Percentiles rank a stretch among this genome's conserved stretches.
Conservation (phyloP, 1,284 basidiomycete genomes). For the Pholiota adiposa region DNA sequence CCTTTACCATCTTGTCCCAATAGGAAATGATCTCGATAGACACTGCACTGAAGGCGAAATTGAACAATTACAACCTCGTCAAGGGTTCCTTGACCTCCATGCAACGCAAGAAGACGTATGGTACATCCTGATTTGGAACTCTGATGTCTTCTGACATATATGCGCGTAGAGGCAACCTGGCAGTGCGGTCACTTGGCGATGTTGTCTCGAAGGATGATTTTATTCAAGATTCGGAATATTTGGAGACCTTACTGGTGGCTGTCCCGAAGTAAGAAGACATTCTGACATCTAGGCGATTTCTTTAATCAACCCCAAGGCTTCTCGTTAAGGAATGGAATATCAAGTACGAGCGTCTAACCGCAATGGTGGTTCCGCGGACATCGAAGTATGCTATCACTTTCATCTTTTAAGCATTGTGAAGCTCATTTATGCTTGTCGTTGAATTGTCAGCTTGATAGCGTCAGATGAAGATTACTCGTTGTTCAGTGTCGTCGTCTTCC, state of each 20-base stretch:
- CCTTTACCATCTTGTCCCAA: constrained; percentile 15
- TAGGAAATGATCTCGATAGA: constrained; percentile 93
- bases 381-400: constrained; percentile 62
- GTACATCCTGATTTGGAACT: constrained; percentile 19
- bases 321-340: constrained; percentile 86
- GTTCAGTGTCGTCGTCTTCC: constrained; percentile 91
- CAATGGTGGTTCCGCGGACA: constrained; percentile 97
- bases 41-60: constrained; percentile 87
- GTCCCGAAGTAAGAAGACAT: constrained; percentile 86
- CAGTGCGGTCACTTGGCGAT: constrained; percentile 85
- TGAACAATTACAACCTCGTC: constrained; percentile 91
- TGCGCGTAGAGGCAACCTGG: constrained; percentile 83
- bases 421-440: constrained; percentile 11
- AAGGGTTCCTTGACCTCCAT: constrained; percentile 94
- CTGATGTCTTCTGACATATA: constrained; percentile 11
- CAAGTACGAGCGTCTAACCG: constrained; percentile 87
- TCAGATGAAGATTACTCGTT: constrained; percentile 91
- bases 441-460: constrained; percentile 72
- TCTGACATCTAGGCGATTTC: constrained; percentile 18
- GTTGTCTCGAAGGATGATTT: constrained; percentile 86
- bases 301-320: constrained; percentile 57
- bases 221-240: constrained; percentile 88
- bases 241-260: constrained; percentile 93
- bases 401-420: constrained; percentile 9
- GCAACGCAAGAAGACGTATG: constrained; percentile 93